A percentile compares a stretch with the other conserved stretches of the same genome.
These are phyloP conservation scores for Kluyveromyces sp. DNA, from an alignment of 1,139 yeast genomes.

Conservation along the genomic window DNA sequence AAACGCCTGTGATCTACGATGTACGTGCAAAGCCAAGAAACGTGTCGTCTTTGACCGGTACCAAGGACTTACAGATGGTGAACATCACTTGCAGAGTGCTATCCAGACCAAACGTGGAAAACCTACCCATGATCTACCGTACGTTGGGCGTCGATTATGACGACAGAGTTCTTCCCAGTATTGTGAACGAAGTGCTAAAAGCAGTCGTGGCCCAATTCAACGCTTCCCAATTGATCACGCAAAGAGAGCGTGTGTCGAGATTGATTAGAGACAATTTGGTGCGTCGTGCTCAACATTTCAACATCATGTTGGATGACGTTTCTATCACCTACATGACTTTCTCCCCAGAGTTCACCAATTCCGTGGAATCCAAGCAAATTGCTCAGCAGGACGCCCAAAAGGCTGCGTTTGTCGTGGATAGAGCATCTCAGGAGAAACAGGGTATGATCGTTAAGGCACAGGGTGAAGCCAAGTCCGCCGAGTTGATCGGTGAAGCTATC, in stretches of 20 bases:
- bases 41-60: conserved; percentile 95
- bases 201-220: conserved; percentile 97
- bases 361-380: conserved; percentile 97
- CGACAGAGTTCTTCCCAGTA: conserved; percentile 92
- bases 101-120: conserved; percentile 74
- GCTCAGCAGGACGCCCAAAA: conserved; percentile 99
- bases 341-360: conserved; percentile 94
- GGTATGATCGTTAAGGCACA: conserved; percentile 93
- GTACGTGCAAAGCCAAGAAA: conserved; percentile 97
- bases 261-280: conserved; percentile 85
- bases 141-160: conserved; percentile 93
- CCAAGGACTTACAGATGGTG: conserved; percentile 98
- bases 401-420: conserved; percentile 94
- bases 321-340: conserved; percentile 94
- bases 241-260: conserved; percentile 91
- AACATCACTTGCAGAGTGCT: conserved; percentile 96
- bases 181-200: conserved; percentile 93
- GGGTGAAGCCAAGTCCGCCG: conserved; percentile 98
- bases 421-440: conserved; percentile 96
- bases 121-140: conserved; percentile 79
- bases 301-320: conserved; percentile 85
- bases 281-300: conserved; percentile 87
- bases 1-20: conserved; percentile 86
- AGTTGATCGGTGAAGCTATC: conserved; percentile 97
- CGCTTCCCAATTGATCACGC: conserved; percentile 95